phyloP scores from a whole-genome alignment of 495 filamentous ascomycete species.

The Hyaloscypha bicolor region DNA sequence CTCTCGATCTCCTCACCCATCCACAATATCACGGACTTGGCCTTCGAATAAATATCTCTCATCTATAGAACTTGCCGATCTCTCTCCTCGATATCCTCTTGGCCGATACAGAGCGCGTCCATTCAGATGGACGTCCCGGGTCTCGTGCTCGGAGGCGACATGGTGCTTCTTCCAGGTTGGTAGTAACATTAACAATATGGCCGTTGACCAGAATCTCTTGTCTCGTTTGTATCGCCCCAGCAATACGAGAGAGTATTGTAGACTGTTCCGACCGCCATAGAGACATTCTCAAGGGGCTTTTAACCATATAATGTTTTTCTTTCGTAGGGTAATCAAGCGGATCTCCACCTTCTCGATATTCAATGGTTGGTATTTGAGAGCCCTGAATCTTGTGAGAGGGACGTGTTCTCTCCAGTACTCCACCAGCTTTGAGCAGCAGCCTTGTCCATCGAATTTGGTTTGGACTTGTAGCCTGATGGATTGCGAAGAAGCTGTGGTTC shows the following conservation, averaged over 20 bases:
- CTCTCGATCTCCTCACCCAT: background rate
- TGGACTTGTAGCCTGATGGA: no score
- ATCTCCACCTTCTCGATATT: background rate
- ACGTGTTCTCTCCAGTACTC: no score
- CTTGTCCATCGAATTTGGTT: no score
- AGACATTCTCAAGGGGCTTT: background rate
- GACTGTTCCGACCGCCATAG: background rate
- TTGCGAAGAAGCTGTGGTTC: no score
- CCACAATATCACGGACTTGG: background rate
- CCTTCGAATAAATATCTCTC: background rate
- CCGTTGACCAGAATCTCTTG: background rate
- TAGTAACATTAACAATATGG: background rate
- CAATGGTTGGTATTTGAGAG: background rate
- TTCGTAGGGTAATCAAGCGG: background rate
- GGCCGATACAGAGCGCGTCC: background rate
- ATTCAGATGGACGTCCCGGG: background rate
- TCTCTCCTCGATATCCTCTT: background rate
- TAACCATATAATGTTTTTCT: background rate
- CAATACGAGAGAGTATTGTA: background rate
- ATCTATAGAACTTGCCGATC: background rate
- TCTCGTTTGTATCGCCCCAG: background rate
- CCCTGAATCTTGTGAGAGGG: background rate
- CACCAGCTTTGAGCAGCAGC: no score
- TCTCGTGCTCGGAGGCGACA: background rate
- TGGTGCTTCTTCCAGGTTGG: background rate